phyloP scores from a whole-genome alignment of 352 stramenopile genomes.

The Globisporangium abappressorium region DNA sequence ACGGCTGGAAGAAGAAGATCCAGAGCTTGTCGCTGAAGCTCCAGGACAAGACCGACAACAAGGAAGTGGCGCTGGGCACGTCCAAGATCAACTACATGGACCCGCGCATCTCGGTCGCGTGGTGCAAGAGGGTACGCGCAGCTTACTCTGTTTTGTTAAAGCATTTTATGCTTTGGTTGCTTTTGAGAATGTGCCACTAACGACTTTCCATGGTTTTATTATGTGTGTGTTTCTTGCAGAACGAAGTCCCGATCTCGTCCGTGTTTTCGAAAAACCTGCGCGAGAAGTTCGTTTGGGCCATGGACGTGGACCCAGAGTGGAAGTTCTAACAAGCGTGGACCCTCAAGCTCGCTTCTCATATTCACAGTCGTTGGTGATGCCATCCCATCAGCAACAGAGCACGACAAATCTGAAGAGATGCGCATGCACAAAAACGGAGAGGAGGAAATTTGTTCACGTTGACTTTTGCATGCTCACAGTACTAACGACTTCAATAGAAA shows the following conservation, averaged over 20 bases:
- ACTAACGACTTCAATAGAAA: slow-evolving; percentile 13
- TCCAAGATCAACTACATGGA: slow-evolving; percentile 99
- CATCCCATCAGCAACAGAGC: background rate
- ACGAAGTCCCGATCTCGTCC: slow-evolving; percentile 96
- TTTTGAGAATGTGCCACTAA: slow-evolving; percentile 10
- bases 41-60: slow-evolving; percentile 99
- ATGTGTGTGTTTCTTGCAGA: slow-evolving; percentile 33
- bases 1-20: slow-evolving; percentile 95
- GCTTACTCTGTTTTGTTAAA: background rate
- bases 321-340: slow-evolving; percentile 78
- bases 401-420: background rate
- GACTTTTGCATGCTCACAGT: slow-evolving; percentile 4
- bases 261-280: slow-evolving; percentile 98
- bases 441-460: slow-evolving; percentile 3
- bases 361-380: background rate
- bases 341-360: background rate
- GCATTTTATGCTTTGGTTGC: background rate
- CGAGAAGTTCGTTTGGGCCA: slow-evolving; percentile 99
- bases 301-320: slow-evolving; percentile 96
- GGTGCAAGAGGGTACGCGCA: slow-evolving; percentile 97
- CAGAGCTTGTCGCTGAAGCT: slow-evolving; percentile 88
- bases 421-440: background rate
- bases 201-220: slow-evolving; percentile 7
- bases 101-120: slow-evolving; percentile 98
- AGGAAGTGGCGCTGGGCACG: slow-evolving; percentile 97